Evolutionary conservation across 139 green algal species (phyloP).

Genomic region (Closterium sp.): DNA sequence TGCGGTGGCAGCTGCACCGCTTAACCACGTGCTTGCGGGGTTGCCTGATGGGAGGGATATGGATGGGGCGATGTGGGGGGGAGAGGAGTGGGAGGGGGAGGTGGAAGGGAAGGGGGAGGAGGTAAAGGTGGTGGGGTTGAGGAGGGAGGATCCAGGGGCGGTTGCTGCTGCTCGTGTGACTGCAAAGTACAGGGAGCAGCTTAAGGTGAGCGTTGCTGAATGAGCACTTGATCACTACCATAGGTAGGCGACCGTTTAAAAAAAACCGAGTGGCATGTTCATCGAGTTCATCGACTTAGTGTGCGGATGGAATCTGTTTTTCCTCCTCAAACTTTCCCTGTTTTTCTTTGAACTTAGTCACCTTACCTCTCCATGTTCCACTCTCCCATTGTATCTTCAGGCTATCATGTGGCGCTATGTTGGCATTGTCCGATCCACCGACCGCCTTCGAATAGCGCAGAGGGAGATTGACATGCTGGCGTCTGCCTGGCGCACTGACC

Average conservation of each 20-base stretch:
- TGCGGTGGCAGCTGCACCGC: conserved; percentile 44
- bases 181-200: background rate
- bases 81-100: background rate
- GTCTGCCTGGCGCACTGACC: conserved; percentile 43
- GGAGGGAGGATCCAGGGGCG: background rate
- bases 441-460: conserved; percentile 57
- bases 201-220: background rate
- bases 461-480: conserved; percentile 86
- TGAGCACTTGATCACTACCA: no score
- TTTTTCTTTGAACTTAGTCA: no score
- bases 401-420: conserved; percentile 82
- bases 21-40: conserved; percentile 15
- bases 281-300: no score
- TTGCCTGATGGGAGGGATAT: background rate
- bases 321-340: no score
- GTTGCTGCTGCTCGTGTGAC: background rate
- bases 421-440: conserved; percentile 82
- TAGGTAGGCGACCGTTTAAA: no score
- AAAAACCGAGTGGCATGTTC: no score
- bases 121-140: conserved; percentile 53
- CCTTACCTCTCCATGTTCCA: no score
- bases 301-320: no score
- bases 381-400: conserved; percentile 49
- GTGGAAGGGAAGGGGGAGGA: background rate
- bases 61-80: conserved; percentile 4